Conservation (phyloP, 306 rosid species). For the Vachellia pachyceras region DNA sequence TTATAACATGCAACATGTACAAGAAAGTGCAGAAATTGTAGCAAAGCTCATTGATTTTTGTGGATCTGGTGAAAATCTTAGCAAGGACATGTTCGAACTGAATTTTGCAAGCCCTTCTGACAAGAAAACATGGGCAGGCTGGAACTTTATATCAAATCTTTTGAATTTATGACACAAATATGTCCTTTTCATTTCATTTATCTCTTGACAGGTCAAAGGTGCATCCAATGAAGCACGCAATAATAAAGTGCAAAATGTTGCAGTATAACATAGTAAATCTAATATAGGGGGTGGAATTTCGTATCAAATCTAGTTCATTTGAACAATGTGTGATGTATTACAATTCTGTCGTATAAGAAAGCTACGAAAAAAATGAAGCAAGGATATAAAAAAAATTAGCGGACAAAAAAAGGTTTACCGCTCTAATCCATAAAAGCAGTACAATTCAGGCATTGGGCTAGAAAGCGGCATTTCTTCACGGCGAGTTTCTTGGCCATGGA, state of each 20-base stretch:
- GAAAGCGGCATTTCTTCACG: background rate
- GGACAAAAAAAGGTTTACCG: background rate
- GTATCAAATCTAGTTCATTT: background rate
- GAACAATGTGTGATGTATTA: background rate
- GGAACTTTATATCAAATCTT: slow-evolving; percentile 91
- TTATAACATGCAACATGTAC: slow-evolving; percentile 70
- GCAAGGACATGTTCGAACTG: slow-evolving; percentile 88
- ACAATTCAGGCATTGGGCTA: slow-evolving; percentile 15
- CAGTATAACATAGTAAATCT: slow-evolving; percentile 8
- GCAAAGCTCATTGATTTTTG: slow-evolving; percentile 87
- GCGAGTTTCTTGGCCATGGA: no score
- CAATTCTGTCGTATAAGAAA: slow-evolving; percentile 22
- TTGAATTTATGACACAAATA: slow-evolving; percentile 52
- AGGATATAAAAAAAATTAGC: background rate
- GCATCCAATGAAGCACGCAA: background rate
- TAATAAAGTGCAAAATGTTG: background rate
- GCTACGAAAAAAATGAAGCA: slow-evolving; percentile 21
- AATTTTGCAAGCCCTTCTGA: slow-evolving; percentile 75
- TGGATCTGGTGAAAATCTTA: slow-evolving; percentile 73
- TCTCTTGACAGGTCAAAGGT: background rate
- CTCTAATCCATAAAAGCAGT: slow-evolving; percentile 26
- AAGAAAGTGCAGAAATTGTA: slow-evolving; percentile 86
- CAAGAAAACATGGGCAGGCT: slow-evolving; percentile 91
- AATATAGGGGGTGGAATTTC: background rate
- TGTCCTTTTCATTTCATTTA: slow-evolving; percentile 26